Base-by-base conservation (phyloP, 225 moss, liverwort and hornwort genomes). In the Polytrichum formosum region DNA sequence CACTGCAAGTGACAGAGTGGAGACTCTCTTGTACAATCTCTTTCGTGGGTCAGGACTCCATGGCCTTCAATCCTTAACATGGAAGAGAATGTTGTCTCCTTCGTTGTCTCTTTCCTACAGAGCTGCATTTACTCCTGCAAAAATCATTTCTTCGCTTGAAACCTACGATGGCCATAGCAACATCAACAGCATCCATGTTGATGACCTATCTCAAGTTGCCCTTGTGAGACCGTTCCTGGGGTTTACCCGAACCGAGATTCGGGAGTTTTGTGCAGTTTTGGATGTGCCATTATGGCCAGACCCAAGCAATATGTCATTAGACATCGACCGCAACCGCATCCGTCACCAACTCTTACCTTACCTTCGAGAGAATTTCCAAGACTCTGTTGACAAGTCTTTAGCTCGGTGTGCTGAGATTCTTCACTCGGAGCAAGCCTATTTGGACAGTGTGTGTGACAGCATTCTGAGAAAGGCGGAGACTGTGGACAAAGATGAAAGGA, bases 361-460 rank as follows among this genome's bases (percentile, higher is more conserved):
- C 66, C 46, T 94, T 10, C 83, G 94, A 29, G 82, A 76, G 18
- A 81, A 92, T 72, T 94, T 94, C 60, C 86, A 94, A 46, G 60
- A 71, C 4, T 88, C 86, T 6, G 82, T 94, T 56, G 94, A 94
- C 68, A 98, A 91, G 73, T 92, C 94, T 17, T 69, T 98, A 54
- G 94, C 91, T 5, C 86, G 94, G 9, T 94, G 87, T 74, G 92
- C 93, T 25, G 97, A 98, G 67, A 98, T 98, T 73, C 78, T 98
- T 18, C 83, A 84, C 28, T 82, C 88, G 25, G 94, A 94, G 70
- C 82, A 98, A 54, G 79, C 75, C 7, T 98, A 90, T 60, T 81
- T 98, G 2, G 86, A 91, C 54, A 74, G 16, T 58, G 26, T 97
- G 29, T 94, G 97, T 64, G 84, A 79, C 6, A 84, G 67, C 67